Percentiles rank a stretch among this genome's conserved stretches.
Conservation (phyloP, 176 grass and related monocot species). For the Eleusine coracana region DNA sequence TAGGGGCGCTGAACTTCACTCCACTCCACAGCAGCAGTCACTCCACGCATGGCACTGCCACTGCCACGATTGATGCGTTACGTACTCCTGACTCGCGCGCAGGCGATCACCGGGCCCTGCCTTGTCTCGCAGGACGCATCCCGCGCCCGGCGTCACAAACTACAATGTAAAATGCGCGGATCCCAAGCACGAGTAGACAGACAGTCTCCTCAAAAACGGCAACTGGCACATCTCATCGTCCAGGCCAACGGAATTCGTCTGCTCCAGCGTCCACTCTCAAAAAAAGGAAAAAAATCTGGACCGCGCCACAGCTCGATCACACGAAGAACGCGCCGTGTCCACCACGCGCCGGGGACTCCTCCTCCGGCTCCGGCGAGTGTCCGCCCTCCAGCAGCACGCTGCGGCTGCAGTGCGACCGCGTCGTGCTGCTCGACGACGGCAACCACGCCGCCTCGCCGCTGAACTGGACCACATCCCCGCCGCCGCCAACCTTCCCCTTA, state of each 20-base stretch:
- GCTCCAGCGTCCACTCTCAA: neutral
- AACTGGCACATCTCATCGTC: neutral
- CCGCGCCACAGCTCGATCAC: neutral
- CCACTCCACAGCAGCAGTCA: neutral
- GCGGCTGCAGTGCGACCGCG: constrained; percentile 78
- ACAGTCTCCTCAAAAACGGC: neutral
- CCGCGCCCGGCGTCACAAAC: neutral
- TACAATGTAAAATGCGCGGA: neutral
- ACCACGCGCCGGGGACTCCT: constrained; percentile 40
- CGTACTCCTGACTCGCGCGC: neutral
- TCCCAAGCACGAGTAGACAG: neutral
- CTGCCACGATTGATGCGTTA: no score
- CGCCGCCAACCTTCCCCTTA: constrained; percentile 46
- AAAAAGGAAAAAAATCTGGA: neutral
- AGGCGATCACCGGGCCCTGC: neutral
- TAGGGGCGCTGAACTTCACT: no score
- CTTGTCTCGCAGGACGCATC: neutral
- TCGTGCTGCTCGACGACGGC: constrained; percentile 86
- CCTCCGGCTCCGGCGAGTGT: constrained; percentile 62
- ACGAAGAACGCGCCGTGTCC: constrained; percentile 42
- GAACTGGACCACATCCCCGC: constrained; percentile 40
- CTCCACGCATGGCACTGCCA: neutral
- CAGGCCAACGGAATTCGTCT: neutral
- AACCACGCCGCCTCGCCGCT: constrained; percentile 60
- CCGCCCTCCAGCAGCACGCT: constrained; percentile 69